These are phyloP conservation scores for Terfezia claveryi DNA, from an alignment of 495 filamentous ascomycete species.

Conservation along the genomic window DNA sequence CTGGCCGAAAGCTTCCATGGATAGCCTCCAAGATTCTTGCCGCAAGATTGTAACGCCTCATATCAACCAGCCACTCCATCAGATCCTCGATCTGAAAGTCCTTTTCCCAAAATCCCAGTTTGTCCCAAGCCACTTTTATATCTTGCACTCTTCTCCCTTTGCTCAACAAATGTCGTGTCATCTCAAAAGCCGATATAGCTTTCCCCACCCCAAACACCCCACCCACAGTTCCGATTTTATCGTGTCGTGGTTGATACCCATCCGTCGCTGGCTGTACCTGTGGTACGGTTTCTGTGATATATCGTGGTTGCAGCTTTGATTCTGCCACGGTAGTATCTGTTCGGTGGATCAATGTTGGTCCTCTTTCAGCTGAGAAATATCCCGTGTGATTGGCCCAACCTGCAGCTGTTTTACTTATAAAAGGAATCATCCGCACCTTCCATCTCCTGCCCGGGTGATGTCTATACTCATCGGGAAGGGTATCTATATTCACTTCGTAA, in stretches of 20 bases:
- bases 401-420: neutral
- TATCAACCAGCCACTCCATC: neutral
- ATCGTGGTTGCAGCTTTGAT: no score
- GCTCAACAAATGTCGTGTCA: neutral
- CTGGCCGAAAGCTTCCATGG: neutral
- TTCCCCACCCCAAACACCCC: neutral
- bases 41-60: neutral
- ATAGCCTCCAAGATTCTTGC: neutral
- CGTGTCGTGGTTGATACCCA: neutral
- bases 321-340: neutral
- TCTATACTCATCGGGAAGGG: no score
- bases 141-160: neutral
- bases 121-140: neutral
- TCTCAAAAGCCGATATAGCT: neutral
- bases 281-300: neutral
- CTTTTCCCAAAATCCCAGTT: neutral
- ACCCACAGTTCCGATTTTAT: neutral
- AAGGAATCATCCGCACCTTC: no score
- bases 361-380: neutral
- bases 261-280: neutral
- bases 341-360: neutral
- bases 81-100: neutral
- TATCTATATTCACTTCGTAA: neutral
- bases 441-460: no score
- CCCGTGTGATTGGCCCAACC: neutral